Conservation (phyloP, 2,329 filamentous ascomycete species). For the Calonectria hawksworthii region DNA sequence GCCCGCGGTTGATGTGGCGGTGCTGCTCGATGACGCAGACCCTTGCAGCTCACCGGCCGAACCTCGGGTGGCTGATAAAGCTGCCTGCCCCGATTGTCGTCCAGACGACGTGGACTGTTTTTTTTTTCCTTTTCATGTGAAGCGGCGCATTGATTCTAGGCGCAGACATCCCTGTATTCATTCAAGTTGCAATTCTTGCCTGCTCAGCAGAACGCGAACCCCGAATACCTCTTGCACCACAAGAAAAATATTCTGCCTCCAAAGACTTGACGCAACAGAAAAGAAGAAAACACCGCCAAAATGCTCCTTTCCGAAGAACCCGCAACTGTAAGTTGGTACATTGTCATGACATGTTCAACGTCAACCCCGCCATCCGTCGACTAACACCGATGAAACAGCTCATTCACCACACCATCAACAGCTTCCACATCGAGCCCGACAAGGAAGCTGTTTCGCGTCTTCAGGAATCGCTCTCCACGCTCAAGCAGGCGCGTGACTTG, state of each 20-base stretch:
- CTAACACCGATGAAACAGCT: slow-evolving; percentile 66
- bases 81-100: slow-evolving; percentile 46
- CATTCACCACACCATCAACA: slow-evolving; percentile 90
- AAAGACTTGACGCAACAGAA: background rate
- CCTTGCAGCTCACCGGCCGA: slow-evolving; percentile 31
- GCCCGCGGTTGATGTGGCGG: slow-evolving; percentile 34
- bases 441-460: slow-evolving; percentile 87
- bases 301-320: slow-evolving; percentile 98
- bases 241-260: background rate
- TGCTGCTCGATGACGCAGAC: slow-evolving; percentile 44
- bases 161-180: background rate
- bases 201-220: background rate
- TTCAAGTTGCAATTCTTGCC: background rate
- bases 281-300: slow-evolving; percentile 54
- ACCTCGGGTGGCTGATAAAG: slow-evolving; percentile 29
- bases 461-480: slow-evolving; percentile 83
- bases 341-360: background rate
- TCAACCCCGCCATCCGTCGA: background rate
- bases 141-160: background rate
- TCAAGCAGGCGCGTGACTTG: slow-evolving; percentile 86
- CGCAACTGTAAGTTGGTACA: slow-evolving; percentile 74
- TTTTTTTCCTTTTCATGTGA: background rate
- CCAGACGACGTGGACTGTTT: slow-evolving; percentile 45
- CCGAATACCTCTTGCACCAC: background rate
- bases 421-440: slow-evolving; percentile 96